Conservation (phyloP, 371 early-diverging fungal species). For the Mortierella sp. region DNA sequence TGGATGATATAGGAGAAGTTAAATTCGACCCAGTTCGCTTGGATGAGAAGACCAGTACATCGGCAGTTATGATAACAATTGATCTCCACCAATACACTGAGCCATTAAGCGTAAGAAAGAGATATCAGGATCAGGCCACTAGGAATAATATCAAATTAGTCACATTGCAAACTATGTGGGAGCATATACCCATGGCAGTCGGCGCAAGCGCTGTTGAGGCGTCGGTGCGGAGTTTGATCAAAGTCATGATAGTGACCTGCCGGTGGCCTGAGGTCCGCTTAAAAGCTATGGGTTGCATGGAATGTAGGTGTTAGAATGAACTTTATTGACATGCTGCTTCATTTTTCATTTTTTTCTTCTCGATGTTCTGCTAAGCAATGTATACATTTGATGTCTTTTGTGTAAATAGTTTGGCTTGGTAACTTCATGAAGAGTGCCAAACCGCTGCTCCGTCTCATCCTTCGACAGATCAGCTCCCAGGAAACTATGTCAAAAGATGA, state of each 20-base stretch:
- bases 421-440: constrained; percentile 44
- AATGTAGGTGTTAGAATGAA: constrained; percentile 27
- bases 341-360: not conserved
- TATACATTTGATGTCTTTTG: not conserved
- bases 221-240: constrained; percentile 43
- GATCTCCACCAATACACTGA: constrained; percentile 42
- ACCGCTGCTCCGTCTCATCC: constrained; percentile 39
- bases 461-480: constrained; percentile 43
- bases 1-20: constrained; percentile 19
- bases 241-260: constrained; percentile 52
- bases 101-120: constrained; percentile 21
- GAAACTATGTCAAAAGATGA: constrained; percentile 28
- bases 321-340: not conserved
- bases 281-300: constrained; percentile 52
- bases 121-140: constrained; percentile 29
- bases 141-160: constrained; percentile 41
- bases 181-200: constrained; percentile 25
- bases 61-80: constrained; percentile 43
- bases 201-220: constrained; percentile 40
- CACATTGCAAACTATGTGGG: constrained; percentile 41
- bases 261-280: constrained; percentile 54
- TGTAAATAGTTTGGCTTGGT: constrained; percentile 46
- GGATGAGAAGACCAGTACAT: constrained; percentile 37
- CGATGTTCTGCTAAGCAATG: not conserved
- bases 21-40: constrained; percentile 45